phyloP scores from a whole-genome alignment of 108 stramenopile species.

The Poteriospumella lacustris region DNA sequence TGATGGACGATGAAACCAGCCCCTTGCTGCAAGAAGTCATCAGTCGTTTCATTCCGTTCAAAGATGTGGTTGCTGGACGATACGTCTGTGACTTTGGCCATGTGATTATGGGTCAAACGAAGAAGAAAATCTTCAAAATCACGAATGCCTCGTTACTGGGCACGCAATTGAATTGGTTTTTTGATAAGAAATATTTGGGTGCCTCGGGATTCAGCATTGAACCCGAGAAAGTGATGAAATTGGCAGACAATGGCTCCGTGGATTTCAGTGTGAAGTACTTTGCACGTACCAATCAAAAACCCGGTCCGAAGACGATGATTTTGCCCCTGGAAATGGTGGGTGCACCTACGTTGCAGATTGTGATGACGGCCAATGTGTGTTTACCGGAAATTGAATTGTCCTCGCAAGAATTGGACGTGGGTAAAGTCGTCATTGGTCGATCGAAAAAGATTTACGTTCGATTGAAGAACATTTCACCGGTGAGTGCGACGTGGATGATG shows the following conservation, averaged over 20 bases:
- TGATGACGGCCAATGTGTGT: slow-evolving; percentile 48
- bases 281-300: slow-evolving; percentile 43
- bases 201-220: slow-evolving; percentile 56
- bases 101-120: slow-evolving; percentile 45
- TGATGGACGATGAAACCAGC: background rate
- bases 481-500: slow-evolving; percentile 34
- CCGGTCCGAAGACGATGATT: slow-evolving; percentile 40
- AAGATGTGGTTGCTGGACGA: slow-evolving; percentile 37
- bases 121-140: slow-evolving; percentile 48
- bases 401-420: slow-evolving; percentile 43
- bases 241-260: slow-evolving; percentile 46
- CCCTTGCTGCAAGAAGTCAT: background rate
- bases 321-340: slow-evolving; percentile 46
- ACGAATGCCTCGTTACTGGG: slow-evolving; percentile 39
- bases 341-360: slow-evolving; percentile 47
- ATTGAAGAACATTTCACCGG: slow-evolving; percentile 34
- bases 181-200: slow-evolving; percentile 49
- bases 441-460: slow-evolving; percentile 33
- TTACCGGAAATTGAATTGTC: slow-evolving; percentile 44
- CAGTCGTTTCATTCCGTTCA: background rate
- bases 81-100: slow-evolving; percentile 56
- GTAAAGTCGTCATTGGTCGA: slow-evolving; percentile 44
- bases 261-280: slow-evolving; percentile 48
- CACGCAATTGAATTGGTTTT: slow-evolving; percentile 43
- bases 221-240: slow-evolving; percentile 55